A percentile compares a stretch with the other conserved stretches of the same genome.
Evolutionary conservation across 2,329 filamentous ascomycete genomes (phyloP).

Genomic region (Ophiostoma sp.): DNA sequence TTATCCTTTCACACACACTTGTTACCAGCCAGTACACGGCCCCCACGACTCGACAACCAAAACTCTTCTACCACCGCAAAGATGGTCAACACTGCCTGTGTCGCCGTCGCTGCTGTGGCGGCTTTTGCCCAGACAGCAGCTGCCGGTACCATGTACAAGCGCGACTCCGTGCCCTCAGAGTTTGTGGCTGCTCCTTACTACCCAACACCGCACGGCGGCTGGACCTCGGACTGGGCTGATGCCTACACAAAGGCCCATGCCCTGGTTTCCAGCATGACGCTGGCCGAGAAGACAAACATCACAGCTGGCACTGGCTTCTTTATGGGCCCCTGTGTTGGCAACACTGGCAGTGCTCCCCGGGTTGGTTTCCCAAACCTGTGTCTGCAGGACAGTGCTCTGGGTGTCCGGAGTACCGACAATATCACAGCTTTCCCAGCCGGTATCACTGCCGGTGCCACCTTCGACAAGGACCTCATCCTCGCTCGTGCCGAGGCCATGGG

Average conservation of each 20-base stretch:
- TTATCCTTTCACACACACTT: background rate
- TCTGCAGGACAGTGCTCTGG: constrained; percentile 74
- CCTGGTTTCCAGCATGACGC: constrained; percentile 68
- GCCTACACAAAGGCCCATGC: constrained; percentile 65
- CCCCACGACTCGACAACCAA: background rate
- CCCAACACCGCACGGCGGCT: constrained; percentile 66
- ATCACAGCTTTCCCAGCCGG: constrained; percentile 75
- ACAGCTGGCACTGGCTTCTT: constrained; percentile 65
- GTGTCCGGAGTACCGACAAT: constrained; percentile 61
- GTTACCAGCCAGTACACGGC: background rate
- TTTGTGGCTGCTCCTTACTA: constrained; percentile 60
- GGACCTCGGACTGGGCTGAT: constrained; percentile 61
- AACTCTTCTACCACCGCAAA: background rate
- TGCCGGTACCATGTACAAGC: constrained; percentile 29
- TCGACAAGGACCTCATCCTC: constrained; percentile 66
- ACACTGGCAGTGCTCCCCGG: constrained; percentile 43
- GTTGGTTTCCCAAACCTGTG: constrained; percentile 64
- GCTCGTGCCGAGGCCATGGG: constrained; percentile 48
- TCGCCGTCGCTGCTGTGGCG: constrained; percentile 14
- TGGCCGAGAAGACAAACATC: constrained; percentile 76
- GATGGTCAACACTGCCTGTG: constrained; percentile 15
- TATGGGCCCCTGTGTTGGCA: constrained; percentile 67
- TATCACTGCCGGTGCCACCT: constrained; percentile 72
- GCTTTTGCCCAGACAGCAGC: constrained; percentile 26
- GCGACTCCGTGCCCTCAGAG: constrained; percentile 32